phyloP scores from a whole-genome alignment of 768 basidiomycete species.

The Boletus tylopilopsis region DNA sequence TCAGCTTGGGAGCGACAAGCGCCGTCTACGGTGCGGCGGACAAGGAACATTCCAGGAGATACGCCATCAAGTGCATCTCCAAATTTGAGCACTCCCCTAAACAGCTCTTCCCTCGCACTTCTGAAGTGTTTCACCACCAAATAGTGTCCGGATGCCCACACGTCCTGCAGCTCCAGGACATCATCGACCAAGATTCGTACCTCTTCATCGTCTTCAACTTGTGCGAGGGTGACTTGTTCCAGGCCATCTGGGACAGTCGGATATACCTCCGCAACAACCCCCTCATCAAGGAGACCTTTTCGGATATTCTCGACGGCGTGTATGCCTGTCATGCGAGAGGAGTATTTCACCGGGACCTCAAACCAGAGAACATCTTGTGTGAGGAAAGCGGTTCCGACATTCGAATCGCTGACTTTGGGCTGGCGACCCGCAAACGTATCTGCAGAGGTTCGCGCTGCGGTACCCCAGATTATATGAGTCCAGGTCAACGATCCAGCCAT shows the following conservation, averaged over 20 bases:
- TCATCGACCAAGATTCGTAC: slow-evolving; percentile 55
- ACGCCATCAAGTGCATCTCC: slow-evolving; percentile 75
- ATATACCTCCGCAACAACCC: slow-evolving; percentile 54
- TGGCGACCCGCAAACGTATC: slow-evolving; percentile 47
- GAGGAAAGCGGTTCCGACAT: slow-evolving; percentile 49
- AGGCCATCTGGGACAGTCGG: slow-evolving; percentile 57
- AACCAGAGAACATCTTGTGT: slow-evolving; percentile 79
- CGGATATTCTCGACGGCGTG: slow-evolving; percentile 80
- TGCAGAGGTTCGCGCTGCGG: slow-evolving; percentile 56
- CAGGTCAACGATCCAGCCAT: slow-evolving; percentile 44
- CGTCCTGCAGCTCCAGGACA: slow-evolving; percentile 65
- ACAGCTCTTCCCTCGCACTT: slow-evolving; percentile 55
- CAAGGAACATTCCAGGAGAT: slow-evolving; percentile 39
- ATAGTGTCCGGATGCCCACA: slow-evolving; percentile 52
- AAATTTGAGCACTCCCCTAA: slow-evolving; percentile 51
- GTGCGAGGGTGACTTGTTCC: slow-evolving; percentile 64
- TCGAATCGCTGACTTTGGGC: slow-evolving; percentile 75
- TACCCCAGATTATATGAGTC: slow-evolving; percentile 65
- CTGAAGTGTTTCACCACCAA: slow-evolving; percentile 64
- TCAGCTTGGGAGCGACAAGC: slow-evolving; percentile 77
- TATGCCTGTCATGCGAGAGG: slow-evolving; percentile 66
- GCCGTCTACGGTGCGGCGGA: slow-evolving; percentile 74
- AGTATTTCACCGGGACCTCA: slow-evolving; percentile 84
- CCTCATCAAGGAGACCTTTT: slow-evolving; percentile 63
- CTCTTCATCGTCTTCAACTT: slow-evolving; percentile 67